Evolutionary conservation across 2,329 filamentous ascomycete species (phyloP), one percentile per base, ranked within the genome.

Genomic region (Colletotrichum orbiculare): DNA sequence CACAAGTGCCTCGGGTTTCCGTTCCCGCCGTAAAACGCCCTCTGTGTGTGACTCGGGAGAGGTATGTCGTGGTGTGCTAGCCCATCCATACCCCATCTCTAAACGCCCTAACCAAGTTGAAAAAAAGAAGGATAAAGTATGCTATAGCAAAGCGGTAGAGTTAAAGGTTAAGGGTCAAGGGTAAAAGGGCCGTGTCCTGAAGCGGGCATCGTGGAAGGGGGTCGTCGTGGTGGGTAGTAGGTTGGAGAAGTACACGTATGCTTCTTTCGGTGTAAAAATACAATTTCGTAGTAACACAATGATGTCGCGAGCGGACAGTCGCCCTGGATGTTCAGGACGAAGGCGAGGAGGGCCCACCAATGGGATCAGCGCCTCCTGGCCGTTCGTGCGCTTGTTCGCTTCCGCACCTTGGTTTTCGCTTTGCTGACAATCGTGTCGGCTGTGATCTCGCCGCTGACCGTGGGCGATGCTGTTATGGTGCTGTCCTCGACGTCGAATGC

Each of bases 401-500:
- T 79, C 68, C 69, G 74, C 15, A 71, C 67, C 59, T 72, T 75
- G 50, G 57, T 66, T 37, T 72, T 76, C 37, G 71, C 72, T 68
- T 73, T 76, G 46, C 66, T 68, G 48, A 69, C 59, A 17, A 69
- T 69, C 8, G 66, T 69, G 48, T 69, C 67, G 12, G 53, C 67
- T 6, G 58, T 59, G 37, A 66, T 42, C 66, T 68, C 49, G 58
- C 64, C 48, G 54, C 52, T 49, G 60, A 65, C 60, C 15, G 68
- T 68, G 15, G 72, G 71, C n/a, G 79, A 79, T 4, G 79, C 79
- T 9, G 77, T 80, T 57, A 81, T 81, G 33, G 77, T 82, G 64
- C 77, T 75, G 58, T 84, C 81, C 68, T 84, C 83, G 37, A 87
- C 80, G 68, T 86, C 85, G 53, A 82, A 81, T 39, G 80, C 83